phyloP scores from a whole-genome alignment of 2,329 filamentous ascomycete genomes.

The Exophiala viscosa region DNA sequence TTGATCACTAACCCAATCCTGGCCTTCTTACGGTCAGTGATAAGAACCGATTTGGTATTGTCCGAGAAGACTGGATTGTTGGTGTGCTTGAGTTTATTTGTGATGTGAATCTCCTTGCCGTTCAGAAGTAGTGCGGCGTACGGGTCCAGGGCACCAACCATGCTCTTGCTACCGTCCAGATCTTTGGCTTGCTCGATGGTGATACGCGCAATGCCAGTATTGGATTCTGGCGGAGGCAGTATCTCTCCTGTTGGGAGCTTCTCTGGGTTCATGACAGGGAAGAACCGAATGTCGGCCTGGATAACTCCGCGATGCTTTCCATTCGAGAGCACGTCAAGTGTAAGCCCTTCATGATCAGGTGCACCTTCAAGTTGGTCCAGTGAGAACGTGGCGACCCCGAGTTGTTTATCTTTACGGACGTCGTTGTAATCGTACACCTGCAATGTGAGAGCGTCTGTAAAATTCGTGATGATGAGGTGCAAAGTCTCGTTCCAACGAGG shows the following conservation, averaged over 20 bases:
- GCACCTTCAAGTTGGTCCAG: constrained; percentile 78
- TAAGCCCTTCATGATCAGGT: constrained; percentile 75
- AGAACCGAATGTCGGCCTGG: constrained; percentile 83
- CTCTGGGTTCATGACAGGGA: constrained; percentile 76
- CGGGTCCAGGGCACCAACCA: constrained; percentile 86
- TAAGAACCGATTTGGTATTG: constrained; percentile 86
- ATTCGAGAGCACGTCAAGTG: constrained; percentile 76
- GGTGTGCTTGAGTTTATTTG: constrained; percentile 90
- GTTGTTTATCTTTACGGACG: constrained; percentile 91
- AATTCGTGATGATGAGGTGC: constrained; percentile 88
- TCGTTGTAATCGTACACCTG: constrained; percentile 92
- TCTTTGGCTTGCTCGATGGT: constrained; percentile 96
- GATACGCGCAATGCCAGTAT: constrained; percentile 90
- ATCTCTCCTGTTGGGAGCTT: constrained; percentile 72
- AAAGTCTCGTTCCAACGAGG: constrained; percentile 96
- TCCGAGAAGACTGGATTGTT: constrained; percentile 97
- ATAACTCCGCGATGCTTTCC: constrained; percentile 80
- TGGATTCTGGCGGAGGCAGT: constrained; percentile 79
- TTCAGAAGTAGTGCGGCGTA: constrained; percentile 88
- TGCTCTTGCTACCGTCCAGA: constrained; percentile 83
- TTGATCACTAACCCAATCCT: constrained; percentile 91
- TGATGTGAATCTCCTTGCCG: constrained; percentile 82
- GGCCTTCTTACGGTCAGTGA: constrained; percentile 87
- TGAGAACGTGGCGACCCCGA: constrained; percentile 80
- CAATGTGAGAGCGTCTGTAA: constrained; percentile 81